These are phyloP conservation scores for Fusarium acutatum DNA, from an alignment of 2,329 filamentous ascomycete genomes.

Conservation along the genomic window DNA sequence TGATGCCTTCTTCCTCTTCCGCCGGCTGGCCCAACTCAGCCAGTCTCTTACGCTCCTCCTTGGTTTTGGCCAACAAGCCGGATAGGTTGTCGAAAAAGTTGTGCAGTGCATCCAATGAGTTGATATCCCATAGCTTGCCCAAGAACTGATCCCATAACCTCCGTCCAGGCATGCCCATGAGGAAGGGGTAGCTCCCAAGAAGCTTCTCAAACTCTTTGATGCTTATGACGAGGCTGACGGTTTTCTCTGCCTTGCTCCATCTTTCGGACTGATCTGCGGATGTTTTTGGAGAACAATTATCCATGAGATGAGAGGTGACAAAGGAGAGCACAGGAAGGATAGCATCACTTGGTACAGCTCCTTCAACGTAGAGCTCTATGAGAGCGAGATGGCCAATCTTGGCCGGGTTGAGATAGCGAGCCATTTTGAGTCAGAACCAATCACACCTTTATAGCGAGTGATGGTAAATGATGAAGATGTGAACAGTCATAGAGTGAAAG, in stretches of 20 bases:
- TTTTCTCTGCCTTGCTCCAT: constrained; percentile 60
- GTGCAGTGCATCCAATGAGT: constrained; percentile 83
- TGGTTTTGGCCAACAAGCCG: constrained; percentile 67
- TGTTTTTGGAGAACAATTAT: constrained; percentile 48
- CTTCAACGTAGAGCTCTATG: constrained; percentile 81
- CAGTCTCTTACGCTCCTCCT: constrained; percentile 66
- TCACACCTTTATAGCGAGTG: background rate
- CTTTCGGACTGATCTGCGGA: constrained; percentile 42
- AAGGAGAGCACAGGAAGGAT: constrained; percentile 81
- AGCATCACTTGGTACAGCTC: constrained; percentile 72
- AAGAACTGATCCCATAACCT: constrained; percentile 91
- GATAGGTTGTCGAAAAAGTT: constrained; percentile 73
- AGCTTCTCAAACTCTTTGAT: constrained; percentile 68
- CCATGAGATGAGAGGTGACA: constrained; percentile 75
- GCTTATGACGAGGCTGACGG: constrained; percentile 61
- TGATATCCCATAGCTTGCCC: constrained; percentile 81
- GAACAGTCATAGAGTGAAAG: background rate
- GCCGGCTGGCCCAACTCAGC: constrained; percentile 55
- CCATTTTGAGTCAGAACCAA: constrained; percentile 59
- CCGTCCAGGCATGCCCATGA: constrained; percentile 72
- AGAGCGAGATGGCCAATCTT: constrained; percentile 86
- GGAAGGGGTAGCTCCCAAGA: constrained; percentile 60
- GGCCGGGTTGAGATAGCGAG: constrained; percentile 86
- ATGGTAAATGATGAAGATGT: background rate
- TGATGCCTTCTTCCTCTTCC: constrained; percentile 63